These are phyloP conservation scores for Geotrichum klebahnii DNA, from an alignment of 1,139 yeast genomes.

Conservation along the genomic window DNA sequence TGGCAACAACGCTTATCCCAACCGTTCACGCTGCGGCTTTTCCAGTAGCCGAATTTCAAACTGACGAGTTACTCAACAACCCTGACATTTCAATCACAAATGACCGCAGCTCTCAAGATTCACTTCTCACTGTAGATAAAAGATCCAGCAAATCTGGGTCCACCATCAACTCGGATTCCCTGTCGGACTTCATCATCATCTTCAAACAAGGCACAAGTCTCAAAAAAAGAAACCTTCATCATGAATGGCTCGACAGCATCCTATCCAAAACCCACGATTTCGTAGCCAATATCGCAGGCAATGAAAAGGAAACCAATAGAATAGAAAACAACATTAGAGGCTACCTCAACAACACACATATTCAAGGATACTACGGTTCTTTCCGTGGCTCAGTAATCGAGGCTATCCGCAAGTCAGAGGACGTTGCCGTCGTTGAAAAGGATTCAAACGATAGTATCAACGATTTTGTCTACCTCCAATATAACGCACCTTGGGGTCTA, in stretches of 20 bases:
- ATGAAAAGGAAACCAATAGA: neutral
- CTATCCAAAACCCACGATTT: conserved; percentile 3
- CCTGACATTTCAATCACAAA: too few relatives aligned
- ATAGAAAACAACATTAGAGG: conserved; percentile 51
- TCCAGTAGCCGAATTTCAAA: too few relatives aligned
- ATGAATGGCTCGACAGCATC: conserved; percentile 22
- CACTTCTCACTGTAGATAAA: too few relatives aligned
- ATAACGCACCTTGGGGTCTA: conserved; percentile 51
- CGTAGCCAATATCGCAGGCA: conserved; percentile 11
- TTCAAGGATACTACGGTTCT: conserved; percentile 32
- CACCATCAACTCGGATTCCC: neutral
- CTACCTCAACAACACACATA: conserved; percentile 50
- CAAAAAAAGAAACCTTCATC: conserved; percentile 22
- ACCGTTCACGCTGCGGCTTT: too few relatives aligned
- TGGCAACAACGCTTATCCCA: too few relatives aligned
- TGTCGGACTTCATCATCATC: conserved; percentile 16
- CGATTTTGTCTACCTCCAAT: conserved; percentile 18
- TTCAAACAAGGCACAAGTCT: conserved; percentile 11
- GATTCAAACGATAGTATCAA: conserved; percentile 40
- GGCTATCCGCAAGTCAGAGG: conserved; percentile 43
- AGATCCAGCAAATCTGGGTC: too few relatives aligned
- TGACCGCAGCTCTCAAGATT: too few relatives aligned
- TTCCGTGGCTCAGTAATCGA: conserved; percentile 36
- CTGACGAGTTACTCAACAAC: too few relatives aligned
- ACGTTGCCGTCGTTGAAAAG: conserved; percentile 48